Conservation (phyloP, 352 stramenopile genomes). For the Thalassiosira exigua region DNA sequence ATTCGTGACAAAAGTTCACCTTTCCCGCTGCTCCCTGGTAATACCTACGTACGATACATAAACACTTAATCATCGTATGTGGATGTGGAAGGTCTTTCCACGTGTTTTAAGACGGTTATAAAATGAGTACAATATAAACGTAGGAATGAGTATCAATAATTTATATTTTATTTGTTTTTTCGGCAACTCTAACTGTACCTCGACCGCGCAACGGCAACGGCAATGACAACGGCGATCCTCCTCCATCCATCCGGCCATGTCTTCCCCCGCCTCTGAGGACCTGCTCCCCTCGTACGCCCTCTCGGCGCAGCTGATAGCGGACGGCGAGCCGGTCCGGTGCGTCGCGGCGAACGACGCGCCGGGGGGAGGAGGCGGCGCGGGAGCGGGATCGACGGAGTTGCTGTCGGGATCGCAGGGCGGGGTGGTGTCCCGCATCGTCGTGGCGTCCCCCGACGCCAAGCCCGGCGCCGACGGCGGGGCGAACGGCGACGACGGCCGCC, state of each 20-base stretch:
- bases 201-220: no score
- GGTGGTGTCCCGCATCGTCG: constrained; percentile 42
- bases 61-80: no score
- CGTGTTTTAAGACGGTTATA: no score
- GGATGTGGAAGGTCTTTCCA: no score
- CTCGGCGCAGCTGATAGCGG: constrained; percentile 45
- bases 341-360: constrained; percentile 25
- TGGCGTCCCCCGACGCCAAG: constrained; percentile 12
- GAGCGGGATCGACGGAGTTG: constrained; percentile 33
- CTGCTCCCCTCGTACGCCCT: constrained; percentile 44
- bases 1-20: no score
- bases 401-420: constrained; percentile 48
- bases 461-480: background rate
- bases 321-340: constrained; percentile 54
- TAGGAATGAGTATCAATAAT: no score
- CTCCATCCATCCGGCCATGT: background rate
- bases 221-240: no score
- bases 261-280: background rate
- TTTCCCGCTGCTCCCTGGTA: no score
- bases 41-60: no score
- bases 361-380: background rate
- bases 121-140: no score
- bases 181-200: no score
- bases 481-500: background rate
- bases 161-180: no score